Percentiles rank a stretch among this genome's conserved stretches.
phyloP scores from a whole-genome alignment of 768 basidiomycete genomes.

The Cystobasidium ongulense region DNA sequence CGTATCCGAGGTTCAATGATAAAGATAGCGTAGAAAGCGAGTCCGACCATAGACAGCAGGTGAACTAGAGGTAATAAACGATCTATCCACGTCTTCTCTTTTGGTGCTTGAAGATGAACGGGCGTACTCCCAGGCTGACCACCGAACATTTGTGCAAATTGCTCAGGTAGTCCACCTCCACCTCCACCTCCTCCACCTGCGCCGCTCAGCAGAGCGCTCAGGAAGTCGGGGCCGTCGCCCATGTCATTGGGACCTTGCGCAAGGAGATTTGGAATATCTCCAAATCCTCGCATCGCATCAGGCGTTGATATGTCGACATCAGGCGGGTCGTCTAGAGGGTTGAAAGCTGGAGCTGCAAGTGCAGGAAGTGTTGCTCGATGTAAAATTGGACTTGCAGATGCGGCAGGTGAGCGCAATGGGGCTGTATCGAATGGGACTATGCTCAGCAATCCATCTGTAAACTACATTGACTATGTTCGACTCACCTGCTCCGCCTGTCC shows the following conservation, averaged over 20 bases:
- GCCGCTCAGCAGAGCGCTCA: slow-evolving; percentile 20
- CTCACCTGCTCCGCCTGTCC: slow-evolving; percentile 25
- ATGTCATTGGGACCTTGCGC: neutral
- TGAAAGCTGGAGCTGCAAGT: slow-evolving; percentile 25
- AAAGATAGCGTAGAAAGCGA: slow-evolving; percentile 37
- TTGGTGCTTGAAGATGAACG: slow-evolving; percentile 3
- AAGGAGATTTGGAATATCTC: slow-evolving; percentile 1
- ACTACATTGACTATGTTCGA: neutral
- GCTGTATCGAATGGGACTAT: neutral
- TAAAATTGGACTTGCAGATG: neutral
- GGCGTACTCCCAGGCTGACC: slow-evolving; percentile 2
- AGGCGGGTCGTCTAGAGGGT: slow-evolving; percentile 29
- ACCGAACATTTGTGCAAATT: slow-evolving; percentile 30
- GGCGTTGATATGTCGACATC: slow-evolving; percentile 27
- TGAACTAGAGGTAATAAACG: slow-evolving; percentile 39
- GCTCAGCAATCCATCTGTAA: neutral
- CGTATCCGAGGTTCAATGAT: slow-evolving; percentile 36
- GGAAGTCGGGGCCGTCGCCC: slow-evolving; percentile 8
- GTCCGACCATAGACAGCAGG: slow-evolving; percentile 39
- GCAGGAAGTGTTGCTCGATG: slow-evolving; percentile 9
- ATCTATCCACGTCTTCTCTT: slow-evolving; percentile 37
- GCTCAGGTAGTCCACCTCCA: slow-evolving; percentile 6
- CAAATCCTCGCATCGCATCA: neutral
- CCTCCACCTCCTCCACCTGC: neutral
- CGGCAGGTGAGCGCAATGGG: neutral